A percentile compares a stretch with the other conserved stretches of the same genome.
phyloP scores from a whole-genome alignment of 2,329 filamentous ascomycete species.

The Talaromyces sp. region DNA sequence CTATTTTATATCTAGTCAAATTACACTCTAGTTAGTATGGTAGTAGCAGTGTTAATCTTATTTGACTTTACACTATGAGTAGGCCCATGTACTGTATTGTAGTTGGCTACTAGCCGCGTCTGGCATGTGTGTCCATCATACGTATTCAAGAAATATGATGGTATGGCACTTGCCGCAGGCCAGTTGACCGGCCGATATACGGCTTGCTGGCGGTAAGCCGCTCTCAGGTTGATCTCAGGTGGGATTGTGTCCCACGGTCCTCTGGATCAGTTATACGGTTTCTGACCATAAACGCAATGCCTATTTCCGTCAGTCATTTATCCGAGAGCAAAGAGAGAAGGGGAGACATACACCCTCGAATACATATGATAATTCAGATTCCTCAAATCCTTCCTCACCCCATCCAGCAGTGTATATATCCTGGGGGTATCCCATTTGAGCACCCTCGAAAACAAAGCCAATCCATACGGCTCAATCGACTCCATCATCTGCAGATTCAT shows the following conservation, averaged over 20 bases:
- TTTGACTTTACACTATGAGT: not conserved
- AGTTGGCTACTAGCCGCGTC: not conserved
- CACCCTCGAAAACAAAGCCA: conserved; percentile 26
- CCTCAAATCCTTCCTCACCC: conserved; percentile 14
- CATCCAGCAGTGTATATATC: conserved; percentile 11
- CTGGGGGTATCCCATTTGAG: conserved; percentile 26
- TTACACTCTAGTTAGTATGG: not conserved
- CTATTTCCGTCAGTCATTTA: not conserved
- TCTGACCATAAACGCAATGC: conserved; percentile 19
- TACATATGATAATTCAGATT: conserved; percentile 20
- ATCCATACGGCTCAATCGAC: conserved; percentile 25
- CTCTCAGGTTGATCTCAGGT: not conserved
- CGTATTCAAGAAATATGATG: not conserved
- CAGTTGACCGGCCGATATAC: not conserved
- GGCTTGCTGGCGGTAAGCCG: not conserved
- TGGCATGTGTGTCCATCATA: not conserved
- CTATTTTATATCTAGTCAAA: not conserved
- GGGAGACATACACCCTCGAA: conserved; percentile 10
- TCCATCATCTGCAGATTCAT: conserved; percentile 24
- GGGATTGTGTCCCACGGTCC: not conserved
- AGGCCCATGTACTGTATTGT: not conserved
- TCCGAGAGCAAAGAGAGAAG: not conserved
- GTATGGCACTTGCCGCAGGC: not conserved
- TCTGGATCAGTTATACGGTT: conserved; percentile 26
- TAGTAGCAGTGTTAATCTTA: conserved; percentile 2